Conservation (phyloP, 2,329 filamentous ascomycete species). For the Chrysoporthe cubensis region DNA sequence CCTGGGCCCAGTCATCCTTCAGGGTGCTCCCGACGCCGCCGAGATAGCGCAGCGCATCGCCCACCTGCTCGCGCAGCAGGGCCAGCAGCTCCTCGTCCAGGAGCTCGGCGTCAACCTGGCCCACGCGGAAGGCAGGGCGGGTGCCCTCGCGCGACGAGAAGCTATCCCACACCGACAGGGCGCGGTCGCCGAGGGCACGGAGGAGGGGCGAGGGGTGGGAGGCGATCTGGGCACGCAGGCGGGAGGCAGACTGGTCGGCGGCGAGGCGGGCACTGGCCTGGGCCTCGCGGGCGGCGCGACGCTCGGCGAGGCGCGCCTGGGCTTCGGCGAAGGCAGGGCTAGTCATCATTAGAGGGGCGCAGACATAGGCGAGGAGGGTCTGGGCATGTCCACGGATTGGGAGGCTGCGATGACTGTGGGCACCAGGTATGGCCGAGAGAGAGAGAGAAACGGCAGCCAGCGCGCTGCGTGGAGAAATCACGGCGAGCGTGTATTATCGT, state of each 20-base stretch:
- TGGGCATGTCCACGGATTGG: background rate
- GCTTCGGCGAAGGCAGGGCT: constrained; percentile 80
- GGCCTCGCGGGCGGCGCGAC: constrained; percentile 75
- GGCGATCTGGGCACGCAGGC: constrained; percentile 49
- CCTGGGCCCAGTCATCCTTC: constrained; percentile 83
- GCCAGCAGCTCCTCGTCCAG: constrained; percentile 89
- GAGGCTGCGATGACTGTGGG: background rate
- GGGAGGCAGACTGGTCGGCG: constrained; percentile 44
- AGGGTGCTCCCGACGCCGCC: constrained; percentile 54
- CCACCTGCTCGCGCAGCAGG: constrained; percentile 84
- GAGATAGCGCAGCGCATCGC: constrained; percentile 80
- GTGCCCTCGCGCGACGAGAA: constrained; percentile 77
- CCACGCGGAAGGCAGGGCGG: constrained; percentile 85
- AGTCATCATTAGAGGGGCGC: constrained; percentile 45
- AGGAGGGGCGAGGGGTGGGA: constrained; percentile 59
- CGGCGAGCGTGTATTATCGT: too few relatives aligned
- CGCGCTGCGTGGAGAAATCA: too few relatives aligned
- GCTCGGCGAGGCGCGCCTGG: constrained; percentile 82
- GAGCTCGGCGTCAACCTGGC: constrained; percentile 93
- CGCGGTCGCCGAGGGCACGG: constrained; percentile 60
- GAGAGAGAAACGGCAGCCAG: background rate
- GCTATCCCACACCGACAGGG: constrained; percentile 67
- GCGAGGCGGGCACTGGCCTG: constrained; percentile 62
- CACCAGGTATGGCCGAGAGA: background rate
- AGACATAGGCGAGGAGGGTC: background rate